A percentile compares a stretch with the other conserved stretches of the same genome.
phyloP scores from a whole-genome alignment of 441 rosid genomes.

The Gossypium davidsonii region DNA sequence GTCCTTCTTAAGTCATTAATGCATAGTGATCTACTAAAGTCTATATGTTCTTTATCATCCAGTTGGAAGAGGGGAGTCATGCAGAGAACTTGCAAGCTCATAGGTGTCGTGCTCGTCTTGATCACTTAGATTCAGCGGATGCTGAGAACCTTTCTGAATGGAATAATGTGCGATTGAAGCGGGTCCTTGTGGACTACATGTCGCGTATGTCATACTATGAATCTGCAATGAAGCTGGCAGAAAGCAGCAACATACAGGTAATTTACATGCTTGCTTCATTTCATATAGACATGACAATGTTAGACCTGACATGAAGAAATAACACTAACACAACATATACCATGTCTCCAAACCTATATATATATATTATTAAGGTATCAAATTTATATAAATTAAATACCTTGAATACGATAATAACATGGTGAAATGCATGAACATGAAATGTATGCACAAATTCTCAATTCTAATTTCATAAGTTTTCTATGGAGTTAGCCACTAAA shows the following conservation, averaged over 20 bases:
- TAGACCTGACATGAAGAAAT: neutral
- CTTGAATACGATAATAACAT: too few relatives aligned
- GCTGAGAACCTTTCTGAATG: slow-evolving; percentile 66
- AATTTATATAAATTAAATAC: too few relatives aligned
- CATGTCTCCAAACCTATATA: neutral
- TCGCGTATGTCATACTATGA: slow-evolving; percentile 80
- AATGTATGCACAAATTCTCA: neutral
- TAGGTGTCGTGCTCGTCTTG: slow-evolving; percentile 75
- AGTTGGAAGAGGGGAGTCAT: slow-evolving; percentile 82
- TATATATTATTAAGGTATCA: neutral
- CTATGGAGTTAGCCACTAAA: neutral
- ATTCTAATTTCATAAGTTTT: neutral
- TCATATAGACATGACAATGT: too few relatives aligned
- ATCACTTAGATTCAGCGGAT: slow-evolving; percentile 80
- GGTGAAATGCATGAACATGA: neutral
- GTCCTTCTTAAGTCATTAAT: neutral
- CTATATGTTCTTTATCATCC: slow-evolving; percentile 3
- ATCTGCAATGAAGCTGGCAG: slow-evolving; percentile 67
- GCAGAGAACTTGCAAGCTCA: slow-evolving; percentile 76
- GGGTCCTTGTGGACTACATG: slow-evolving; percentile 91
- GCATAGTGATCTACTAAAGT: neutral
- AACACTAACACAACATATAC: neutral
- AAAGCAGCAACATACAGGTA: slow-evolving; percentile 66
- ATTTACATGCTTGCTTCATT: slow-evolving; percentile 5
- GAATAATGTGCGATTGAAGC: slow-evolving; percentile 60